Evolutionary conservation across 1,139 yeast species (phyloP), one percentile per base, ranked within the genome.

Genomic region (Geotrichum phurueaensis): DNA sequence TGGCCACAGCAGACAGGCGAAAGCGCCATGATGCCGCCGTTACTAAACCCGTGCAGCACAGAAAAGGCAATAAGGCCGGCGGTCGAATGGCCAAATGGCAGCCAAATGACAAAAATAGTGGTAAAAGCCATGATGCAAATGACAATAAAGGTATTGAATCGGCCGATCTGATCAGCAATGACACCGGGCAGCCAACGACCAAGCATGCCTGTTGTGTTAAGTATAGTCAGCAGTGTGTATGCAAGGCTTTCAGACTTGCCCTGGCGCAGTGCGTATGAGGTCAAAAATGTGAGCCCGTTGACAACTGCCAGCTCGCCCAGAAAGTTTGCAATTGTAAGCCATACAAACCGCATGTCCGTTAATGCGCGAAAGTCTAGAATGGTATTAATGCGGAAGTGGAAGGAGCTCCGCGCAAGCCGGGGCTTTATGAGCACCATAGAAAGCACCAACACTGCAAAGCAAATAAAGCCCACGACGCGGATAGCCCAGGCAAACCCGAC

Each of bases 401-500:
- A 54, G 13, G 31, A 13, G 12, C 58, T 31, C 9, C 57, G 55
- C 25, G 45, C 81, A 6, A 62, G 54, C 7, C 64, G 49, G 13
- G 64, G 60, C 62, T 69, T 74, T 15, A 78, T 77, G 57, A 81
- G 68, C 10, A 69, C 49, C 15, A 78, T 67, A 3, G 82, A 71
- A 1, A 77, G 51, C 0, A 67, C 50, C 70, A 82, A 76, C 52
- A 76, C 68, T 0, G 70, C 73, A 13, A 82, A 70, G 64, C 84
- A 79, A 36, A 84, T 72, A 60, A 84, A 80, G 0, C 83, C 85
- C 64, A 84, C 70, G 7, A 80, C 74, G 60, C 88, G 75, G 58
- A 85, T 76, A 1, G 87, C 84, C 84, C 87, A 84, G 43, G 74
- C 74, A 67, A 78, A 86, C 0, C 89, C 89, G 25, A 82, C 75